Evolutionary conservation across 352 stramenopile genomes (phyloP), one percentile per base, ranked within the genome.

Genomic region (Pythium oligandrum): DNA sequence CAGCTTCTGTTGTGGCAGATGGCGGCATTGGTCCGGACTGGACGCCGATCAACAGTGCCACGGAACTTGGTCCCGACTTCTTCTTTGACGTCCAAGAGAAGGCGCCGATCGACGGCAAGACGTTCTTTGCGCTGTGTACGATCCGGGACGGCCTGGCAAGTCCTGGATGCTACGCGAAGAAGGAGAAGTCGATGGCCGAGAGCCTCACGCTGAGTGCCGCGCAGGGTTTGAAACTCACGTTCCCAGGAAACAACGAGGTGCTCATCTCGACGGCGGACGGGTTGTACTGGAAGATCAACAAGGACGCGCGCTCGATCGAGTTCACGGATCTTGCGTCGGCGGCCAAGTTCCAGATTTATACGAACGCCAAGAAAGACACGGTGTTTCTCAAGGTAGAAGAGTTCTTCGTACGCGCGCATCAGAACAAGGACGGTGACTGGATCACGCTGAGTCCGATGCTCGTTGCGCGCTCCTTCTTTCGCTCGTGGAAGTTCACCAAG

Each of bases 391-490:
- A 36, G 30, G 6, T 12, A 8, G 51, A 39, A 8, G 39, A 49
- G n/a, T 37, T 56, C 7, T 56, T 49, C 51, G 6, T 56, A 1
- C 42, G 51, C 42, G 31, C 39, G 10, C 48, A 10, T 39, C 38
- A 47, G 6, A 39, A 39, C 10, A 49, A 49, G 51, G 17, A 37
- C n/a, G 39, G 39, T 17, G 39, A 49, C 6, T 26, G 30, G 10
- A 31, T 49, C 5, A 17, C 9, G 8, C 26, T 53, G 6, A 53
- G 48, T 33, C 51, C 51, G 26, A 12, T 12, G 6, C 39, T 56
- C 31, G 51, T 56, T 6, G n/a, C 8, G 6, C 51, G 40, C n/a
- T 56, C 51, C 17, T 49, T 56, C 26, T 56, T 56, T 26, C 40
- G n/a, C 12, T 12, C 51, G 26, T 56, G 51, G 51, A 34, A 17